Base-by-base conservation (phyloP, 2,329 filamentous ascomycete species). In the Hansfordia pulvinata region DNA sequence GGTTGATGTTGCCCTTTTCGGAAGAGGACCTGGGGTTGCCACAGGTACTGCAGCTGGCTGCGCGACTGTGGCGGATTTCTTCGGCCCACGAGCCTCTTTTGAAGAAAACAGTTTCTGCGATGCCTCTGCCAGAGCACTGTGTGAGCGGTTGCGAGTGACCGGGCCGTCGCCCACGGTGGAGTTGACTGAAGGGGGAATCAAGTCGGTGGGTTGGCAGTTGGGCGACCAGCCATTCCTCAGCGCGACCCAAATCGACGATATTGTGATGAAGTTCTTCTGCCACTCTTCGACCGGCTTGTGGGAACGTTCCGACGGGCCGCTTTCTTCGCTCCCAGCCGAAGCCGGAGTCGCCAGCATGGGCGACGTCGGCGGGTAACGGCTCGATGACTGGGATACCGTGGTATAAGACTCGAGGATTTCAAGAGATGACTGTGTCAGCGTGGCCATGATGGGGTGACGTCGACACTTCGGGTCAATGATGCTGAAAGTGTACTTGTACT, bases 401-500 rank as follows among this genome's bases (percentile, higher is more conserved):
- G 60, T 68, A 45, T 83, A 86, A 3, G 59, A 62, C 36, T 86
- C 75, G 32, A 73, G 68, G 25, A 88, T 67, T 26, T 82, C 73
- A 17, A 88, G 64, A 9, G 63, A 68, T 4, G 62, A 60, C 9
- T 63, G 62, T 4, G 68, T 75, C 23, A 88, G 58, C 3, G 64
- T 70, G 1, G 77, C 81, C 52, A 86, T 66, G 41, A 86, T 69
- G 4, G 82, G 80, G 43, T 88, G 81, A 9, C 76, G 69, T 18
- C 77, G 62, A 7, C 67, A 69, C 24, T 66, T 64, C 0, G 78
- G 69, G 38, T 79, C 70, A 40, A 88, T 74, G 34, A 83, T 70
- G 53, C 77, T 84, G 46, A 88, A 88, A 7, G 72, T 82, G 55
- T 76, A 86, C 43, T 70, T 73, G 30, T 52, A 56, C 24, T 69